Conservation (phyloP, 768 basidiomycete species). For the Phallus indusiatus region DNA sequence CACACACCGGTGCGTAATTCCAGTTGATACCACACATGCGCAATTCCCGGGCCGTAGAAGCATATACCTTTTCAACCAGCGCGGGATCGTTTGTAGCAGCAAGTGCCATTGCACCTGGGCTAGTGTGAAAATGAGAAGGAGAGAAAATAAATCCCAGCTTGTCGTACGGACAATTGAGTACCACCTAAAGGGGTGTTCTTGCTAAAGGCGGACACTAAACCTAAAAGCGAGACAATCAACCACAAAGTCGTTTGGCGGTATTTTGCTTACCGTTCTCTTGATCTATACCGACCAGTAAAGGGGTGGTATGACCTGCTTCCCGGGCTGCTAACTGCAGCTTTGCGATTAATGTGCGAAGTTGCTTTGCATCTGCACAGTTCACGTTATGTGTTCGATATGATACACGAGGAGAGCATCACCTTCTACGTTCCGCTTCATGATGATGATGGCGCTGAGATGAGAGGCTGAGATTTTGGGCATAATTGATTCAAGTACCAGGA, state of each 20-base stretch:
- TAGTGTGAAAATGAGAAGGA: constrained; percentile 16
- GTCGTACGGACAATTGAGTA: constrained; percentile 51
- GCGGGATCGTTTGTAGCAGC: constrained; percentile 42
- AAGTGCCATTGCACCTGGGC: constrained; percentile 68
- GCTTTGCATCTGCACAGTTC: constrained; percentile 33
- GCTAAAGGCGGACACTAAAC: constrained; percentile 62
- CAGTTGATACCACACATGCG: constrained; percentile 58
- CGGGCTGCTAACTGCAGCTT: constrained; percentile 47
- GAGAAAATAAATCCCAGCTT: not conserved
- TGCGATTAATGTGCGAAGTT: constrained; percentile 38
- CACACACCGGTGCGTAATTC: constrained; percentile 60
- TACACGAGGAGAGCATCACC: constrained; percentile 24
- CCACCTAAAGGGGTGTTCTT: constrained; percentile 33
- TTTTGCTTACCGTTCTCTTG: constrained; percentile 55
- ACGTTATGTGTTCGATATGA: not conserved
- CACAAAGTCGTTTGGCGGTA: not conserved
- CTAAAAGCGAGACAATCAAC: constrained; percentile 21
- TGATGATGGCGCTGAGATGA: constrained; percentile 33
- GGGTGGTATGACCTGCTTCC: constrained; percentile 43
- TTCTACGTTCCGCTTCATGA: constrained; percentile 59
- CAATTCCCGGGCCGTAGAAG: constrained; percentile 48
- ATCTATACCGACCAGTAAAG: constrained; percentile 60
- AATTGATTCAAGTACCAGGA: not conserved
- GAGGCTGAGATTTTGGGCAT: constrained; percentile 22
- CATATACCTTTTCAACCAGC: constrained; percentile 36